These are phyloP conservation scores for Saccharomyces uvarum DNA, from an alignment of 1,139 yeast species.

Conservation along the genomic window DNA sequence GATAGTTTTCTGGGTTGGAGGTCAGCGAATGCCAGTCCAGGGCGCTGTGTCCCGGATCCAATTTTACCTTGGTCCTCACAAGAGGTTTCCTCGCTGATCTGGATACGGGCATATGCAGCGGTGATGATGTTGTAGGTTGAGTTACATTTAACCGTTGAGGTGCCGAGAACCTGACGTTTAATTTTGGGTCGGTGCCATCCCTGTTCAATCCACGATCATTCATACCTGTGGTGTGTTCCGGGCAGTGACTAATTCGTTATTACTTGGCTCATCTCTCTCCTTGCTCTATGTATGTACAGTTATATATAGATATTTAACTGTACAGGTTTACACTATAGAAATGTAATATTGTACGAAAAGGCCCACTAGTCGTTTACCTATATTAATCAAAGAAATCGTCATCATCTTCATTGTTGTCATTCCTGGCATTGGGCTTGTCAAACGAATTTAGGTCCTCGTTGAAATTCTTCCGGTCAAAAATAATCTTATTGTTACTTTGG, in stretches of 20 bases:
- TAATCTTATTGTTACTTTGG: conserved; percentile 54
- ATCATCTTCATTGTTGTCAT: conserved; percentile 28
- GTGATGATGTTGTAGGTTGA: conserved; percentile 3
- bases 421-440: conserved; percentile 29
- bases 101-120: conserved; percentile 2
- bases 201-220: not conserved
- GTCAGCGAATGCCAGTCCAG: conserved; percentile 29
- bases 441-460: conserved; percentile 23
- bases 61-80: conserved; percentile 23
- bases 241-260: not conserved
- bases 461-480: conserved; percentile 40
- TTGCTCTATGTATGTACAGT: not conserved
- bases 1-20: not conserved
- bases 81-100: conserved; percentile 13
- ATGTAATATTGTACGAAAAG: not conserved
- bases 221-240: not conserved
- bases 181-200: not conserved
- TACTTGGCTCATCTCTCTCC: not conserved
- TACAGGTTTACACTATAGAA: not conserved
- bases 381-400: conserved; percentile 38
- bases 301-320: not conserved
- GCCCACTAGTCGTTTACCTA: not conserved
- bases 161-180: not conserved
- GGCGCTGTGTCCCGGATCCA: conserved; percentile 31
- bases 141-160: not conserved